A percentile compares a stretch with the other conserved stretches of the same genome.
These are phyloP conservation scores for Botrytis medusae DNA, from an alignment of 2,329 filamentous ascomycete species.

Conservation along the genomic window DNA sequence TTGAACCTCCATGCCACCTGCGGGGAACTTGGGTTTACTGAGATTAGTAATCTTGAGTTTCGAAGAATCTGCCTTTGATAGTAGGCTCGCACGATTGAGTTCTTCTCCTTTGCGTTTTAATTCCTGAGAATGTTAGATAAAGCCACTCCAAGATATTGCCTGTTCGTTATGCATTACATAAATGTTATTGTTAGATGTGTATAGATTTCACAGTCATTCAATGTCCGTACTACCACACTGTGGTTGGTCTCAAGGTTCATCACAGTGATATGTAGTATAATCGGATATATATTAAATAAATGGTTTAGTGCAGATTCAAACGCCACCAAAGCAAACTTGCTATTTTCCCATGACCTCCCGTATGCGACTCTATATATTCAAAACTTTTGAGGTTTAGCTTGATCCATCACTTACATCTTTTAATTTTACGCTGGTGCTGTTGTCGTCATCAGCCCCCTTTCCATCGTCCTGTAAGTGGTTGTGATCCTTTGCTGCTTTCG, in stretches of 20 bases:
- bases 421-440: conserved; percentile 3
- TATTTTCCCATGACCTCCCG: background rate
- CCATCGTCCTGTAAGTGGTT: conserved; percentile 23
- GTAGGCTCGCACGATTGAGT: conserved; percentile 43
- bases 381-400: conserved; percentile 16
- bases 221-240: conserved; percentile 16
- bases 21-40: background rate
- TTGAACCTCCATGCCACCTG: background rate
- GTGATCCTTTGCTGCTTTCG: conserved; percentile 26
- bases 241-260: conserved; percentile 1
- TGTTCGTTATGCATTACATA: background rate
- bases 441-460: background rate
- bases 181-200: background rate
- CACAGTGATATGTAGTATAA: background rate
- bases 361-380: background rate
- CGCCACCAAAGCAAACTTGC: conserved; percentile 27
- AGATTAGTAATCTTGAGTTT: background rate
- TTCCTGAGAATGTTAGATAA: conserved; percentile 17
- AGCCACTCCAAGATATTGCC: no score
- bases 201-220: background rate
- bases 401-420: conserved; percentile 33
- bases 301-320: background rate
- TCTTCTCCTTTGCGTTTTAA: conserved; percentile 43
- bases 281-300: background rate
- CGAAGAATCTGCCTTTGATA: conserved; percentile 17